Evolutionary conservation across 2,329 filamentous ascomycete genomes (phyloP), one percentile per base, ranked within the genome.

Genomic region (Myotisia sp.): DNA sequence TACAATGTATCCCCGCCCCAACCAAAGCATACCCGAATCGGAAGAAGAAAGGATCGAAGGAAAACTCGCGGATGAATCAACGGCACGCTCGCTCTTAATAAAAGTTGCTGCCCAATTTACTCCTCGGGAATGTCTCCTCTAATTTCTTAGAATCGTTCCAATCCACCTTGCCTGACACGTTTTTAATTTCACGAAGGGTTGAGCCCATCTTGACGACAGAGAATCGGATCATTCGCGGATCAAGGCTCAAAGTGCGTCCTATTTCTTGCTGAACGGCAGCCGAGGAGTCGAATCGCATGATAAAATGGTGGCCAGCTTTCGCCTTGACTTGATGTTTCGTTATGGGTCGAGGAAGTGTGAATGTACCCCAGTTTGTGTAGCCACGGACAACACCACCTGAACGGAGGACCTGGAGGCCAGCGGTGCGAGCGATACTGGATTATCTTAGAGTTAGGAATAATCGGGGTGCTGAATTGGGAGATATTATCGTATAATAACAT

Each of bases 281-380:
- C 39, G 76, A 79, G 37, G 79, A 65, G 58, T 98, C 90, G 67
- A 93, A 98, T 48, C 90, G 82, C 80, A 98, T 82, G 52, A 92
- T 80, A 60, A 98, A 98, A 70, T 98, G 92, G 65, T 95, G 86
- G 36, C 90, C 90, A 47, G 76, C 71, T 44, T 73, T 73, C 69
- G 95, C 79, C 45, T 75, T 76, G 47, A 79, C 75, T 62, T 94
- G 85, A 59, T 92, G 78, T 53, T 79, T 78, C 42, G 76, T 77
- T 39, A 77, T 69, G 42, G 83, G 74, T 46, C 76, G 79, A 30
- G 90, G 87, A 12, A 98, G 78, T 30, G 78, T 69, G 63, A 90
- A 94, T 47, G 81, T 71, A 54, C 90, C 90, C 90, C 90, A 98
- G 69, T 98, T 98, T 47, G 78, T 78, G 53, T 92, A 70, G 54